Percentiles rank a stretch among this genome's conserved stretches.
Conservation (phyloP, 306 rosid species). For the Lathyrus sativus region DNA sequence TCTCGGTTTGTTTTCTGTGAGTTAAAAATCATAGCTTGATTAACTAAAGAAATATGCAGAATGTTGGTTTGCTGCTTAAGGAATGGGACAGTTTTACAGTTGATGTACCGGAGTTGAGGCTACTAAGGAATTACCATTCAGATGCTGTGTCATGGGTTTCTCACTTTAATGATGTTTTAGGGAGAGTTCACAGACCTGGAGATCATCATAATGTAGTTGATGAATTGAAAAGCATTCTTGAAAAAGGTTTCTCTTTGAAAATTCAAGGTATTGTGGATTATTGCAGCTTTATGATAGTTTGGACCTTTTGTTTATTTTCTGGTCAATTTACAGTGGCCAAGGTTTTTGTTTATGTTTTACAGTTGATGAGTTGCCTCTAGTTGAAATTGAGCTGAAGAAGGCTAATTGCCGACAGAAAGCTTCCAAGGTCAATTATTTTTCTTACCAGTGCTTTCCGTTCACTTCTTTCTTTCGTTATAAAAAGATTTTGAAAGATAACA, state of each 20-base stretch:
- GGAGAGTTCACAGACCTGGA: slow-evolving; percentile 52
- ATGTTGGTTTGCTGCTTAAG: slow-evolving; percentile 64
- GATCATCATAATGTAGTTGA: slow-evolving; percentile 62
- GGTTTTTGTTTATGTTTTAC: slow-evolving; percentile 46
- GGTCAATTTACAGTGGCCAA: slow-evolving; percentile 35
- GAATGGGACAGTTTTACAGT: slow-evolving; percentile 61
- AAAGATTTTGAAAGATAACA: slow-evolving; percentile 19
- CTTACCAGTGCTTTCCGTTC: slow-evolving; percentile 13
- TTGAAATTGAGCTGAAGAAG: slow-evolving; percentile 81
- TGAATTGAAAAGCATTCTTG: slow-evolving; percentile 57
- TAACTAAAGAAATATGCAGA: slow-evolving; percentile 55
- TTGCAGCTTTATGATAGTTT: slow-evolving; percentile 23
- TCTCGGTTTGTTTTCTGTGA: slow-evolving; percentile 17
- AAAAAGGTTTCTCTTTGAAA: slow-evolving; percentile 74
- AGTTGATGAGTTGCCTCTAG: slow-evolving; percentile 83
- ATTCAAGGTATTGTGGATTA: slow-evolving; percentile 66
- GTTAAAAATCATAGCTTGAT: slow-evolving; percentile 34
- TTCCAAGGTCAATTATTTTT: slow-evolving; percentile 50
- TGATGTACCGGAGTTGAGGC: slow-evolving; percentile 76
- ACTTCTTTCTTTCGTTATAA: background rate
- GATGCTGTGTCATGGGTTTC: slow-evolving; percentile 73
- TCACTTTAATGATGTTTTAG: slow-evolving; percentile 56
- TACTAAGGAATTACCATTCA: slow-evolving; percentile 59
- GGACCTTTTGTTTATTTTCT: slow-evolving; percentile 30
- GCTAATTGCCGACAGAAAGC: slow-evolving; percentile 79